Conservation (phyloP, 352 stramenopile species). For the Thraustotheca clavata region DNA sequence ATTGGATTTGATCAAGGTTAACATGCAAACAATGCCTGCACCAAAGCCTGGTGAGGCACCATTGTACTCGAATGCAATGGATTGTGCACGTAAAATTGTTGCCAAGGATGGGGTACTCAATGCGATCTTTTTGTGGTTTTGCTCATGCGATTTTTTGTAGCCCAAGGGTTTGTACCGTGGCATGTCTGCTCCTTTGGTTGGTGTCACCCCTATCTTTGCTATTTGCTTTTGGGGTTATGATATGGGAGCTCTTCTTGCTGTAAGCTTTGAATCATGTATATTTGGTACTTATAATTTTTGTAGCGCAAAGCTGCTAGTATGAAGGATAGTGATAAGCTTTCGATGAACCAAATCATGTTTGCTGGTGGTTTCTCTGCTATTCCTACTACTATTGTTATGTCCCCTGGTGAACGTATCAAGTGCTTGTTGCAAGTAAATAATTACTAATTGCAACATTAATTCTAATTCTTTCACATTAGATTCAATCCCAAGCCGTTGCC, state of each 20-base stretch:
- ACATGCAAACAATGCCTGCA: slow-evolving; percentile 86
- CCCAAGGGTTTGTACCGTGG: slow-evolving; percentile 87
- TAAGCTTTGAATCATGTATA: slow-evolving; percentile 27
- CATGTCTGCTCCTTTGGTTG: slow-evolving; percentile 92
- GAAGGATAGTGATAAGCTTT: slow-evolving; percentile 47
- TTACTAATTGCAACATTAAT: neutral
- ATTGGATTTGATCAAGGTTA: slow-evolving; percentile 95
- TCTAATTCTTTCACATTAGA: slow-evolving; percentile 36
- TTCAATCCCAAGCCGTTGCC: slow-evolving; percentile 83
- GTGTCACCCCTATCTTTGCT: slow-evolving; percentile 94
- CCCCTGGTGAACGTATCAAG: slow-evolving; percentile 95
- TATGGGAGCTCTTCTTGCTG: slow-evolving; percentile 89
- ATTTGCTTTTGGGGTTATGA: slow-evolving; percentile 98
- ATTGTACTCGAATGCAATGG: slow-evolving; percentile 78
- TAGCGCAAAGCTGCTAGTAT: slow-evolving; percentile 59
- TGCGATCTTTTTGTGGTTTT: neutral
- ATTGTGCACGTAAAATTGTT: slow-evolving; percentile 90
- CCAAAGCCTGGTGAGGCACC: slow-evolving; percentile 49
- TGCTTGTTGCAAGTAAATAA: slow-evolving; percentile 74
- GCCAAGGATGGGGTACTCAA: slow-evolving; percentile 81
- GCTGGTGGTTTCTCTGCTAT: slow-evolving; percentile 86
- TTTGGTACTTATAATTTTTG: neutral
- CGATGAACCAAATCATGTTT: slow-evolving; percentile 84
- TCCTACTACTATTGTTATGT: slow-evolving; percentile 87
- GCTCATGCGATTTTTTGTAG: slow-evolving; percentile 31